These are phyloP conservation scores for Excoecaria cochinchinensis DNA, from an alignment of 345 rosid species.

Conservation along the genomic window DNA sequence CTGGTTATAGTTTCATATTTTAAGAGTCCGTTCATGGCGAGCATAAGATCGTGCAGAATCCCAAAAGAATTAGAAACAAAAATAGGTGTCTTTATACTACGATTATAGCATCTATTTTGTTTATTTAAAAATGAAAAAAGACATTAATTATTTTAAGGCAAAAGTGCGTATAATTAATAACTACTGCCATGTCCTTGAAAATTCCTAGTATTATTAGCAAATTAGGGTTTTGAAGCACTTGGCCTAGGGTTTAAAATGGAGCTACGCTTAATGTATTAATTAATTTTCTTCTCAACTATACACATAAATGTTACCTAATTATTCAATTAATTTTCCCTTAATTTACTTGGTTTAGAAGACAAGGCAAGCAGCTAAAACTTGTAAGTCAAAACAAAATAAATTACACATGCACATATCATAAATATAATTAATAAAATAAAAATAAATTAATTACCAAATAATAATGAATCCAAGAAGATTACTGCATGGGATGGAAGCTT, in stretches of 20 bases:
- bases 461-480: constrained; percentile 25
- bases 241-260: constrained; percentile 34
- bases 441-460: neutral
- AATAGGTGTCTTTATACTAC: constrained; percentile 7
- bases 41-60: constrained; percentile 34
- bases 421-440: neutral
- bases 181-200: constrained; percentile 14
- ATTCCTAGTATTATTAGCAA: constrained; percentile 14
- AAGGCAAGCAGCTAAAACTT: neutral
- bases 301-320: too few species aligned
- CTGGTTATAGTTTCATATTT: constrained; percentile 1
- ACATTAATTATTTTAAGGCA: constrained; percentile 26
- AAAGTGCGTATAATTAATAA: constrained; percentile 18
- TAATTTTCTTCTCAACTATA: too few species aligned
- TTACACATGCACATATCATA: neutral
- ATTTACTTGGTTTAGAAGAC: neutral
- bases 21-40: constrained; percentile 25
- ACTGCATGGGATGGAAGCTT: constrained; percentile 38
- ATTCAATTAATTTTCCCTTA: too few species aligned
- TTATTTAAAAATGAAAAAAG: constrained; percentile 4
- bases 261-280: neutral
- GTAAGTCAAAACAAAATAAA: neutral
- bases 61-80: constrained; percentile 23
- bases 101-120: constrained; percentile 18
- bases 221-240: constrained; percentile 48